phyloP scores from a whole-genome alignment of 164 flowering plant genomes.

The Stephania cephalantha region DNA sequence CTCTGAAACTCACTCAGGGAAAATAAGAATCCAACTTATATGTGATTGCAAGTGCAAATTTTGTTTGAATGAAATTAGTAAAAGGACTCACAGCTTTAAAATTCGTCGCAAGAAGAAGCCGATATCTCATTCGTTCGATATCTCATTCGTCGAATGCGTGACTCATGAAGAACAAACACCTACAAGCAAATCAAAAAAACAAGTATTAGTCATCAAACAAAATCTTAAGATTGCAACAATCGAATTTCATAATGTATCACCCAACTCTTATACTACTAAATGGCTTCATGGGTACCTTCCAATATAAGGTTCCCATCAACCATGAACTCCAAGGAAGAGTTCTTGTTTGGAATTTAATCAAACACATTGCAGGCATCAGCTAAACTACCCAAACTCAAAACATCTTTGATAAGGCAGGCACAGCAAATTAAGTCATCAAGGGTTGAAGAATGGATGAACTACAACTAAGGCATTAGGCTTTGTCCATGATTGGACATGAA shows the following conservation, averaged over 20 bases:
- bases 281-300: slow-evolving; percentile 16
- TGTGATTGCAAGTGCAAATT: neutral
- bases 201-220: neutral
- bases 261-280: slow-evolving; percentile 21
- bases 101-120: neutral
- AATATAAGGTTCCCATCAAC: slow-evolving; percentile 27
- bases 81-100: neutral
- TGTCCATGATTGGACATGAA: too few relatives aligned
- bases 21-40: neutral
- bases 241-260: neutral
- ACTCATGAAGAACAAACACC: neutral
- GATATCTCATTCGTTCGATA: neutral
- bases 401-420: slow-evolving; percentile 25
- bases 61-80: neutral
- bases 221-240: neutral
- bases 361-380: slow-evolving; percentile 26
- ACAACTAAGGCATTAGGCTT: too few relatives aligned
- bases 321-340: slow-evolving; percentile 29
- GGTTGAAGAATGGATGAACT: slow-evolving; percentile 3
- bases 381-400: slow-evolving; percentile 22
- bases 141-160: neutral
- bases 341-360: slow-evolving; percentile 20
- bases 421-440: slow-evolving; percentile 17
- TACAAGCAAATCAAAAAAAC: neutral
- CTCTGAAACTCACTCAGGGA: neutral